Conservation (phyloP, 2,329 filamentous ascomycete species). For the Hypoxylon sp. region DNA sequence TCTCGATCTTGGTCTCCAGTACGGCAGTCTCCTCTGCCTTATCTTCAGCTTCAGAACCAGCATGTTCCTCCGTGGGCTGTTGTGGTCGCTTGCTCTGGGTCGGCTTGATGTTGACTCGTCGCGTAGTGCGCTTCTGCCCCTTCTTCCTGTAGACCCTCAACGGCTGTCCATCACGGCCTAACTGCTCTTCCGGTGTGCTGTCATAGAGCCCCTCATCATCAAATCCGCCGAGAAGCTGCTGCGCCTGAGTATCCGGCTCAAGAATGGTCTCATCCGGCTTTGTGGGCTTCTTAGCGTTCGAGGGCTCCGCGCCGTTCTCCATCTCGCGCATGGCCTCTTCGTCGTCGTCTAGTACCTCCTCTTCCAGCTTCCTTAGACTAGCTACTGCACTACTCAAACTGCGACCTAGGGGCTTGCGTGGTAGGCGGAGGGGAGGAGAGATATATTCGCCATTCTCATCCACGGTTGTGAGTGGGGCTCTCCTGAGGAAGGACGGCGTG, state of each 20-base stretch:
- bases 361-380: slow-evolving; percentile 76
- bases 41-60: slow-evolving; percentile 55
- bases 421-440: slow-evolving; percentile 66
- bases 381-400: slow-evolving; percentile 82
- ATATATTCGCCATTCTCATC: slow-evolving; percentile 68
- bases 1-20: slow-evolving; percentile 56
- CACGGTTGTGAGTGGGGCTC: slow-evolving; percentile 65
- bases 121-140: slow-evolving; percentile 83
- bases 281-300: slow-evolving; percentile 34
- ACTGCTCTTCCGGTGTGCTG: slow-evolving; percentile 63
- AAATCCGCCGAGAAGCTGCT: slow-evolving; percentile 69
- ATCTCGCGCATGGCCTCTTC: slow-evolving; percentile 79
- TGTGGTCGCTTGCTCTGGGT: slow-evolving; percentile 63
- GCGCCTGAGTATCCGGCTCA: slow-evolving; percentile 60
- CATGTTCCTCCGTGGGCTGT: slow-evolving; percentile 50
- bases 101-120: slow-evolving; percentile 74
- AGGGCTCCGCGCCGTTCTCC: slow-evolving; percentile 63
- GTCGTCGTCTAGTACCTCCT: slow-evolving; percentile 78
- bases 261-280: slow-evolving; percentile 55
- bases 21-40: slow-evolving; percentile 57
- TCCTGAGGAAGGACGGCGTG: slow-evolving; percentile 78
- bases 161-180: slow-evolving; percentile 70
- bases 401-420: slow-evolving; percentile 72
- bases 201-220: slow-evolving; percentile 73
- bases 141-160: slow-evolving; percentile 82